These are phyloP conservation scores for Talaromyces funiculosus DNA, from an alignment of 2,329 filamentous ascomycete genomes.

Conservation along the genomic window DNA sequence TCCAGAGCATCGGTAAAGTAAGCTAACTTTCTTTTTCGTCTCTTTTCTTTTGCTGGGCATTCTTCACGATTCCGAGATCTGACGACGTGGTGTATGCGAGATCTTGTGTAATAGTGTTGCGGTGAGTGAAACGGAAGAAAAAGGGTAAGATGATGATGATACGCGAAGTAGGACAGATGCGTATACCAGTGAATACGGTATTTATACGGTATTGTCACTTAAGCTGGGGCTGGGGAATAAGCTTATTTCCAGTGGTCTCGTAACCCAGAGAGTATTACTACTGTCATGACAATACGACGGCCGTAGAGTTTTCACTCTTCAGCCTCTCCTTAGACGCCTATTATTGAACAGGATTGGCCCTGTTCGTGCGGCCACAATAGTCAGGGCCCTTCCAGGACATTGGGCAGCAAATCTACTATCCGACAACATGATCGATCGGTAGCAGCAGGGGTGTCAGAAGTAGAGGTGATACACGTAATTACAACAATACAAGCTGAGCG, in stretches of 20 bases:
- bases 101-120: slow-evolving; percentile 5
- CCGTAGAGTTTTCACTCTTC: too few species aligned
- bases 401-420: not conserved
- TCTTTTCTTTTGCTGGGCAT: not conserved
- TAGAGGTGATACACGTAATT: not conserved
- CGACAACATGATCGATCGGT: not conserved
- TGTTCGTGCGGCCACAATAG: not conserved
- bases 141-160: not conserved
- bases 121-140: not conserved
- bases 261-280: not conserved
- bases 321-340: not conserved
- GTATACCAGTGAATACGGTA: not conserved
- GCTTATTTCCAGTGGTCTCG: not conserved
- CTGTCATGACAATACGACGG: not conserved
- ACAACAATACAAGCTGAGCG: not conserved
- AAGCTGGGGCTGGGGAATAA: not conserved
- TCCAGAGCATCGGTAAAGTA: slow-evolving; percentile 2
- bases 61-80: too few species aligned
- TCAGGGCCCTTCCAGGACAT: not conserved
- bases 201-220: not conserved
- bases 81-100: not conserved
- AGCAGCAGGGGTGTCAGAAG: not conserved
- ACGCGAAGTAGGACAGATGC: not conserved
- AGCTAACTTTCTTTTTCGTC: not conserved
- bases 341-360: not conserved